Conservation (phyloP, 768 basidiomycete species). For the Psilocybe subaeruginosa region DNA sequence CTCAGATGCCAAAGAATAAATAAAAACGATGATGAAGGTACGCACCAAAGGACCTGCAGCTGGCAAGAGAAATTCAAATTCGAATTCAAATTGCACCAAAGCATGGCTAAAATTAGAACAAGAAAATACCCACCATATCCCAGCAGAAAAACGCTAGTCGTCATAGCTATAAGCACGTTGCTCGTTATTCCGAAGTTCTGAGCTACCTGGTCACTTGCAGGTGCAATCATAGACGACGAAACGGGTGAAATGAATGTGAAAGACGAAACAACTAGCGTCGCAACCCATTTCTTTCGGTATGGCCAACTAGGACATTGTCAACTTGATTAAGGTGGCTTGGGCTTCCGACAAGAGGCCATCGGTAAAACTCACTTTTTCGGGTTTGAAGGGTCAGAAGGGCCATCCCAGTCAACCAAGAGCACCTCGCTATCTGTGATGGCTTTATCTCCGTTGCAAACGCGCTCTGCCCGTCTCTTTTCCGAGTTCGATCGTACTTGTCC, state of each 20-base stretch:
- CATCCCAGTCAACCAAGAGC: conserved; percentile 62
- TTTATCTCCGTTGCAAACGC: neutral
- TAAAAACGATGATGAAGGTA: neutral
- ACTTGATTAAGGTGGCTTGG: neutral
- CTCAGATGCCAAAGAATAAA: neutral
- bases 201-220: conserved; percentile 56
- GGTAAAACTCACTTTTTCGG: conserved; percentile 52
- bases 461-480: neutral
- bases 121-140: conserved; percentile 53
- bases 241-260: conserved; percentile 74
- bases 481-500: no score
- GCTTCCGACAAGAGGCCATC: neutral
- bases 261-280: conserved; percentile 60
- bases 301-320: conserved; percentile 50
- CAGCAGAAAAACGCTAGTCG: conserved; percentile 53
- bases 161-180: conserved; percentile 52
- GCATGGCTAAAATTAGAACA: neutral
- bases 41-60: conserved; percentile 55
- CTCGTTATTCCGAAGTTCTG: conserved; percentile 57
- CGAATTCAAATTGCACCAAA: neutral
- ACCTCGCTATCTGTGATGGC: conserved; percentile 10
- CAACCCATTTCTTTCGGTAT: conserved; percentile 61
- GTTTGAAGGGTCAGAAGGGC: conserved; percentile 58
- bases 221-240: conserved; percentile 77
- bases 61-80: conserved; percentile 19